phyloP scores from a whole-genome alignment of 1,284 basidiomycete species.

The Ceratobasidium sp. region DNA sequence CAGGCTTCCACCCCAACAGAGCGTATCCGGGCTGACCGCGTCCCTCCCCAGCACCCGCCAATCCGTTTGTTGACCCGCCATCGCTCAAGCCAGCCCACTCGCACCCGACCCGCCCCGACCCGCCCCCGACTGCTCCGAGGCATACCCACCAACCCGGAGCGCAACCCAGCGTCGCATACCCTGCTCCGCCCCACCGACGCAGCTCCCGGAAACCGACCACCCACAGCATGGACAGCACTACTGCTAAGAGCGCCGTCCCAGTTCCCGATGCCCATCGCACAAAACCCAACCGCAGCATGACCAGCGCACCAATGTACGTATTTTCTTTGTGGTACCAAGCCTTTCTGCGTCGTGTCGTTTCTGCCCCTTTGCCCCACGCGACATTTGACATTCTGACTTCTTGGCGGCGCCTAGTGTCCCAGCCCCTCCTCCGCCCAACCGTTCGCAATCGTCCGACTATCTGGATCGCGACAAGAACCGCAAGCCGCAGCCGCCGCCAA shows the following conservation, averaged over 20 bases:
- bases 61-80: background rate
- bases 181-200: background rate
- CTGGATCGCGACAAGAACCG: constrained; percentile 55
- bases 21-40: constrained; percentile 20
- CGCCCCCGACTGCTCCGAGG: background rate
- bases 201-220: constrained; percentile 22
- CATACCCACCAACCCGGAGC: background rate
- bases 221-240: constrained; percentile 5
- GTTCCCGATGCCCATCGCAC: constrained; percentile 13
- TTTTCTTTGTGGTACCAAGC: background rate
- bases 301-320: constrained; percentile 25
- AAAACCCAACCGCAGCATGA: constrained; percentile 31
- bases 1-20: too few relatives aligned
- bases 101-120: background rate
- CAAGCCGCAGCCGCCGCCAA: constrained; percentile 57
- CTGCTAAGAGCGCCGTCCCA: constrained; percentile 1
- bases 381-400: constrained; percentile 16
- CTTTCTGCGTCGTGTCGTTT: constrained; percentile 12
- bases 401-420: background rate
- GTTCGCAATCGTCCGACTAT: constrained; percentile 35
- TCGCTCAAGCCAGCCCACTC: background rate
- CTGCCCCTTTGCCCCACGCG: constrained; percentile 16
- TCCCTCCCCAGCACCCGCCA: background rate
- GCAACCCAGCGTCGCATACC: background rate
- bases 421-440: constrained; percentile 8